phyloP scores from a whole-genome alignment of 2,329 filamentous ascomycete species.

The Cladophialophora psammophila region DNA sequence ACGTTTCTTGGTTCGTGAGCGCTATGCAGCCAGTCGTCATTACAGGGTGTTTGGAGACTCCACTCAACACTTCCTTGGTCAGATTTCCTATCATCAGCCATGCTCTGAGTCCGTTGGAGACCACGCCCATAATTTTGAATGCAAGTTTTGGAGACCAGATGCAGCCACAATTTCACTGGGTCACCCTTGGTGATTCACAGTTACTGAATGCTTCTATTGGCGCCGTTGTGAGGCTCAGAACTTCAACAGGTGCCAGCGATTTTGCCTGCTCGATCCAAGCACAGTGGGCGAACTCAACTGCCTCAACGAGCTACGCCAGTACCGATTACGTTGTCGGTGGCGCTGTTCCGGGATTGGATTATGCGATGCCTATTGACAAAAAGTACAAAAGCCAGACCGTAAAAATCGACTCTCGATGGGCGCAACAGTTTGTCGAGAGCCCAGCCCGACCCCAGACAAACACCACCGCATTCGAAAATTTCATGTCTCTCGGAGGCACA shows the following conservation, averaged over 20 bases:
- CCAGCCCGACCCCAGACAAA: neutral
- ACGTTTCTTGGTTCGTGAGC: neutral
- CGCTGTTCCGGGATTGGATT: neutral
- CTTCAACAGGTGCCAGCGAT: neutral
- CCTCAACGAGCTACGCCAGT: neutral
- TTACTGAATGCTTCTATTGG: neutral
- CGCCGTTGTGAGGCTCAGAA: neutral
- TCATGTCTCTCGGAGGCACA: neutral
- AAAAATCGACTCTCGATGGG: neutral
- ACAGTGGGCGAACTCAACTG: neutral
- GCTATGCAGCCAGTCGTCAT: neutral
- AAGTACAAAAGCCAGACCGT: neutral
- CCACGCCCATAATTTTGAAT: neutral
- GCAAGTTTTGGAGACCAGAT: neutral
- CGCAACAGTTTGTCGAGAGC: neutral
- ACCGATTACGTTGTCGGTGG: neutral
- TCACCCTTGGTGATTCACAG: neutral
- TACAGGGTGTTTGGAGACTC: neutral
- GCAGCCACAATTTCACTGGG: neutral
- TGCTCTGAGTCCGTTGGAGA: neutral
- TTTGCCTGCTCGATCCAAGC: neutral
- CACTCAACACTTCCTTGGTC: neutral
- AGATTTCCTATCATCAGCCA: neutral
- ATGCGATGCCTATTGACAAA: neutral
- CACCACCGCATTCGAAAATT: neutral